Percentiles rank a stretch among this genome's conserved stretches.
Evolutionary conservation across 139 green algal species (phyloP).

Genomic region (Eudorina sp.): DNA sequence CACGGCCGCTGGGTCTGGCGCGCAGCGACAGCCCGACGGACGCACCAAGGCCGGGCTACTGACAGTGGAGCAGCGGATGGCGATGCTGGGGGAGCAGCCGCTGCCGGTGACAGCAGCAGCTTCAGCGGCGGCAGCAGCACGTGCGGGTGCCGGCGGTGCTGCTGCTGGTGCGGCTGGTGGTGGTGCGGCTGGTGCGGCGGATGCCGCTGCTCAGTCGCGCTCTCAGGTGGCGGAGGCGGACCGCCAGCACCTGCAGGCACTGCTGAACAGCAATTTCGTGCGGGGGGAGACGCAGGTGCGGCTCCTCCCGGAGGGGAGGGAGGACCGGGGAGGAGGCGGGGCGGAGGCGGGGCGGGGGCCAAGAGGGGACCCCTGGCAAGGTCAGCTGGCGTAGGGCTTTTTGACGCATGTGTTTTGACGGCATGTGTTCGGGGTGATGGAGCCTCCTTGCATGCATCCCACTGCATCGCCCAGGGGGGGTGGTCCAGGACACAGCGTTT

Average conservation of each 20-base stretch:
- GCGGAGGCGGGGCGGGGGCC: too few species aligned
- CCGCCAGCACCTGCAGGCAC: constrained; percentile 63
- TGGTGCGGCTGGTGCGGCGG: constrained; percentile 31
- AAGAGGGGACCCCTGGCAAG: too few species aligned
- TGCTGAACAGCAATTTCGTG: constrained; percentile 76
- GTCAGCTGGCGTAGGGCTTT: too few species aligned
- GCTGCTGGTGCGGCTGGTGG: neutral
- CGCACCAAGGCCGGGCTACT: constrained; percentile 57
- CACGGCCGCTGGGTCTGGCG: neutral
- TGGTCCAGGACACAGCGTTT: too few species aligned
- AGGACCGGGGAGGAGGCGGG: too few species aligned
- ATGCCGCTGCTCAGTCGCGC: constrained; percentile 12
- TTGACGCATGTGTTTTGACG: too few species aligned
- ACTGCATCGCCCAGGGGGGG: too few species aligned
- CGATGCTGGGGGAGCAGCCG: constrained; percentile 74
- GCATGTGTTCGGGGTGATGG: too few species aligned
- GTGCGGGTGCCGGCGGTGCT: neutral
- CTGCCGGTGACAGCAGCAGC: constrained; percentile 53
- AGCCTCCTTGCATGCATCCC: too few species aligned
- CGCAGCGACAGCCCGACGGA: neutral
- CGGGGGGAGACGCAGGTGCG: constrained; percentile 54
- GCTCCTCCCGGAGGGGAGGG: too few species aligned
- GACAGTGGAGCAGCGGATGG: constrained; percentile 74
- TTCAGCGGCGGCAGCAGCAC: neutral
- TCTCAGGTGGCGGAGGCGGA: constrained; percentile 65